Conservation (phyloP, 2,329 filamentous ascomycete genomes). For the Fusarium goolgardi region DNA sequence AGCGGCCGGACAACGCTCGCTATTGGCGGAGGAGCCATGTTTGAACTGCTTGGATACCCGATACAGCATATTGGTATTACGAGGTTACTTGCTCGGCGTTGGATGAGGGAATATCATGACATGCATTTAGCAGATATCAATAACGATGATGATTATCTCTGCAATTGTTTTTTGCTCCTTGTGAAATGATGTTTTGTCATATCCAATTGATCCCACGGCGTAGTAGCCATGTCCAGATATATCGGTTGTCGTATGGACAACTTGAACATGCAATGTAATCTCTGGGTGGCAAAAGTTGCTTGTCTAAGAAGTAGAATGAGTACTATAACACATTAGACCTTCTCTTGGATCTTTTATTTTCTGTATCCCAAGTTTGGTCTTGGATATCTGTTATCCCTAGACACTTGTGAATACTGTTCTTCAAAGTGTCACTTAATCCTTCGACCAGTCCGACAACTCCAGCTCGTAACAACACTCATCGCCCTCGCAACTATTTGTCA, state of each 20-base stretch:
- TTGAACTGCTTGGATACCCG: slow-evolving; percentile 51
- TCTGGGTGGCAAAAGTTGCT: too few species aligned
- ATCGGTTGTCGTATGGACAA: too few species aligned
- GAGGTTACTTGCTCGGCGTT: slow-evolving; percentile 46
- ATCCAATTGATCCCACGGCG: too few species aligned
- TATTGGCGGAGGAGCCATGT: slow-evolving; percentile 37
- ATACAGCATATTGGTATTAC: slow-evolving; percentile 47
- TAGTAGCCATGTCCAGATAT: too few species aligned
- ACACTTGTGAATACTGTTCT: too few species aligned
- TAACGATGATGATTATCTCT: slow-evolving; percentile 39
- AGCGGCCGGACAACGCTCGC: slow-evolving; percentile 46
- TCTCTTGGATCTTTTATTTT: too few species aligned
- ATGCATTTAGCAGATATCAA: slow-evolving; percentile 44
- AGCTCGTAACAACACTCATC: neutral
- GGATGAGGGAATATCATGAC: slow-evolving; percentile 45
- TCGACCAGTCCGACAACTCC: neutral
- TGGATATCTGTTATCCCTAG: too few species aligned
- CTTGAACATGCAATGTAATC: too few species aligned
- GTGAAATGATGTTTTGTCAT: neutral
- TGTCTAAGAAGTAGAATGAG: too few species aligned
- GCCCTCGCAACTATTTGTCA: neutral
- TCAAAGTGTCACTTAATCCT: neutral
- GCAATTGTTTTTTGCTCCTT: neutral
- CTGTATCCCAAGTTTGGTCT: too few species aligned
- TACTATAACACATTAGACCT: too few species aligned